These are phyloP conservation scores for Coix lacrymajobi DNA, from an alignment of 176 grass and related monocot genomes.

Conservation along the genomic window DNA sequence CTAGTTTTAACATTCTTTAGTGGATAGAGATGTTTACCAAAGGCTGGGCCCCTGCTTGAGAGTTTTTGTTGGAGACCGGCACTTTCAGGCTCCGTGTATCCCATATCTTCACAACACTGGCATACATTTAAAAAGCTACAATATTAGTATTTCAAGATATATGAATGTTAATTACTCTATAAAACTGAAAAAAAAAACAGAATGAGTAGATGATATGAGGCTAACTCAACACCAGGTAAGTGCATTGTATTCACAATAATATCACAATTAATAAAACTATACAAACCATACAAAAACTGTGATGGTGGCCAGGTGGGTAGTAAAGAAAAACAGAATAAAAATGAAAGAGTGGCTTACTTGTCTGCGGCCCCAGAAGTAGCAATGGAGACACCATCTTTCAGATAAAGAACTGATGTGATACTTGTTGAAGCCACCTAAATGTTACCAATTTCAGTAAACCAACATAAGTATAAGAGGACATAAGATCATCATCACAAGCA, in stretches of 20 bases:
- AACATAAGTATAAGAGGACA: not conserved
- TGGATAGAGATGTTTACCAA: conserved; percentile 37
- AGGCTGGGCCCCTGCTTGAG: conserved; percentile 37
- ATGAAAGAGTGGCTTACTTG: conserved; percentile 39
- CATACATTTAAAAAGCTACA: not conserved
- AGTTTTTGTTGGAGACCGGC: conserved; percentile 45
- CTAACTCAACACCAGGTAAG: not conserved
- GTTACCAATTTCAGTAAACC: conserved; percentile 21
- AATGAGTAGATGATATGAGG: not conserved
- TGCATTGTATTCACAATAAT: not conserved
- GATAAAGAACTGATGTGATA: conserved; percentile 91
- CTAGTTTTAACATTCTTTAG: not conserved
- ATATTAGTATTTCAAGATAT: not conserved
- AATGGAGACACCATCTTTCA: conserved; percentile 80
- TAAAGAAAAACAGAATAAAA: conserved; percentile 7
- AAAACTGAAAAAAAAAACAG: not conserved
- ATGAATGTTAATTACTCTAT: not conserved
- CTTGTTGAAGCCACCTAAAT: conserved; percentile 63
- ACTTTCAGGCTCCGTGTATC: conserved; percentile 78
- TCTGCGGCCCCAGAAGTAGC: conserved; percentile 87
- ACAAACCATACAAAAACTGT: not conserved
- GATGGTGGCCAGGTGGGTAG: not conserved
- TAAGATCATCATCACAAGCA: not conserved
- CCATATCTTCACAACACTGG: conserved; percentile 92
- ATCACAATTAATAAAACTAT: not conserved